phyloP scores from a whole-genome alignment of 345 rosid genomes.

The Cardiospermum halicacabum region DNA sequence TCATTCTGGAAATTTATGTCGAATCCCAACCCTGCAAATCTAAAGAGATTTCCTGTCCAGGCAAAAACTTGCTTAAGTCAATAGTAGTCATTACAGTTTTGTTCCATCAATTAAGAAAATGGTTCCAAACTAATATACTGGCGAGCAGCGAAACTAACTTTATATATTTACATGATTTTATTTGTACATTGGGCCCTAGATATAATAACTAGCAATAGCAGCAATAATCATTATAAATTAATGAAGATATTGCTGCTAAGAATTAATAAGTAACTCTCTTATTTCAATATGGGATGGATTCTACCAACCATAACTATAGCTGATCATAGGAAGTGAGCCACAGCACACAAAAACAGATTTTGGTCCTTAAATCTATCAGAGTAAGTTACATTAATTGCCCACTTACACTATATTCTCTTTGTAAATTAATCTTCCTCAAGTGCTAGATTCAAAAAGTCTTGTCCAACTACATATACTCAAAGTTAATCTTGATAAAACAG shows the following conservation, averaged over 20 bases:
- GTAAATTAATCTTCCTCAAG: no score
- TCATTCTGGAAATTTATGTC: background rate
- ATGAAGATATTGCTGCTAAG: background rate
- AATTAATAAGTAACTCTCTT: background rate
- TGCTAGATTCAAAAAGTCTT: no score
- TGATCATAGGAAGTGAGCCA: background rate
- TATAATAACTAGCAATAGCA: no score
- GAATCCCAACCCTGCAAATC: background rate
- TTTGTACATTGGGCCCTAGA: no score
- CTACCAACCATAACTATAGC: constrained; percentile 4
- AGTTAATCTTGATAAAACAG: no score
- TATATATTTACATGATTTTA: background rate
- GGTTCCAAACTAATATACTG: background rate
- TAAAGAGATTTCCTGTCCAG: background rate
- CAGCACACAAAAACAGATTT: background rate
- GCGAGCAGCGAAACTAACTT: background rate
- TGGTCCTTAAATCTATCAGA: no score
- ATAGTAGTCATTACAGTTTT: background rate
- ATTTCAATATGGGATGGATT: background rate
- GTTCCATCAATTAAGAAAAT: background rate
- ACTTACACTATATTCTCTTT: no score
- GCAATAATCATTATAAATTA: background rate
- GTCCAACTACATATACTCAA: no score
- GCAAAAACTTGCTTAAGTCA: background rate
- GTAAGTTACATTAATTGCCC: no score